These are phyloP conservation scores for Begonia peltatifolia DNA, from an alignment of 306 rosid genomes.

Conservation along the genomic window DNA sequence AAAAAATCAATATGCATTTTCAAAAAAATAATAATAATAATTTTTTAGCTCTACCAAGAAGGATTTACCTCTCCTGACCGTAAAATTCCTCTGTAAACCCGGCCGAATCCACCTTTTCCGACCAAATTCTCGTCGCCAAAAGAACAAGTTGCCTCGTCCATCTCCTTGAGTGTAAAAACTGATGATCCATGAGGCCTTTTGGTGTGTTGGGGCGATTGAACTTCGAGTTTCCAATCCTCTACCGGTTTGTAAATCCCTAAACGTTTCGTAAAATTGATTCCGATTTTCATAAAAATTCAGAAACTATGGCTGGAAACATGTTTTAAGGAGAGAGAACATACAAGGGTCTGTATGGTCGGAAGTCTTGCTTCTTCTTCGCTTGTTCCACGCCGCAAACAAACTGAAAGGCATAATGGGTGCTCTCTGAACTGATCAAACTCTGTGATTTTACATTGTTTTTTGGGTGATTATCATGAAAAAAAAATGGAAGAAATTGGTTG, in stretches of 20 bases:
- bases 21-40: neutral
- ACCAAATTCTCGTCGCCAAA: slow-evolving; percentile 73
- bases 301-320: neutral
- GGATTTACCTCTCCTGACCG: slow-evolving; percentile 66
- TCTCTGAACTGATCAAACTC: too few relatives aligned
- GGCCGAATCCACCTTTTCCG: slow-evolving; percentile 95
- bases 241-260: slow-evolving; percentile 77
- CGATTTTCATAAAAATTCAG: neutral
- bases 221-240: slow-evolving; percentile 74
- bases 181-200: slow-evolving; percentile 68
- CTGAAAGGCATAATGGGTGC: slow-evolving; percentile 57
- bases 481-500: too few relatives aligned
- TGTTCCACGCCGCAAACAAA: slow-evolving; percentile 90
- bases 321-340: slow-evolving; percentile 16
- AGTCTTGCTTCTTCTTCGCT: slow-evolving; percentile 79
- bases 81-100: slow-evolving; percentile 63
- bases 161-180: slow-evolving; percentile 71
- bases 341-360: slow-evolving; percentile 69
- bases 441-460: too few relatives aligned
- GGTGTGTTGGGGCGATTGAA: slow-evolving; percentile 35
- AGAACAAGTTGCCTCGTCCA: slow-evolving; percentile 86
- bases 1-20: slow-evolving; percentile 14
- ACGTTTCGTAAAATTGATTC: neutral
- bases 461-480: too few relatives aligned
- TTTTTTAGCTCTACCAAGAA: slow-evolving; percentile 1